Percentiles rank a stretch among this genome's conserved stretches.
Conservation (phyloP, 2,329 filamentous ascomycete species). For the Botrytis cinerea region DNA sequence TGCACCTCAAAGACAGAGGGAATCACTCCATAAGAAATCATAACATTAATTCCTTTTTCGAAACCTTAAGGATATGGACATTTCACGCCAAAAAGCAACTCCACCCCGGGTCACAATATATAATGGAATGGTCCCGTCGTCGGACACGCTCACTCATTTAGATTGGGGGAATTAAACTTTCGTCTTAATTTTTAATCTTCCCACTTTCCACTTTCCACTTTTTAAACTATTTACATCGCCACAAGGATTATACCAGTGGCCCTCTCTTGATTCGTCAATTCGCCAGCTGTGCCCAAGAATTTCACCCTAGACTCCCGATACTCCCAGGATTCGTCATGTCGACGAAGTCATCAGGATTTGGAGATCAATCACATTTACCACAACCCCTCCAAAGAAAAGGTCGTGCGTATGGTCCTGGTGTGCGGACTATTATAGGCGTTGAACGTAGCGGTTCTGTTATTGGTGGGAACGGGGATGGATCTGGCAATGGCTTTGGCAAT, state of each 20-base stretch:
- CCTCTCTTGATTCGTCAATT: slow-evolving; percentile 5
- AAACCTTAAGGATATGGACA: neutral
- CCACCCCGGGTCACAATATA: neutral
- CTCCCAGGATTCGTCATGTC: slow-evolving; percentile 14
- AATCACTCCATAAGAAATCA: neutral
- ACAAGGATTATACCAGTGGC: neutral
- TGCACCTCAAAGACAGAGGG: neutral
- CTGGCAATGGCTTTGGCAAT: neutral
- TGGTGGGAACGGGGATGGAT: neutral
- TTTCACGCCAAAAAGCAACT: neutral
- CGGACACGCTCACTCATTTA: no score
- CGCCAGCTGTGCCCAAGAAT: neutral
- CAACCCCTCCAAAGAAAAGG: slow-evolving; percentile 13
- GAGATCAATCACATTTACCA: neutral
- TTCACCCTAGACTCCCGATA: neutral
- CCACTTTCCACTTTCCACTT: slow-evolving; percentile 1
- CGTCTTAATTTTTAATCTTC: neutral
- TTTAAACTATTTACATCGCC: neutral
- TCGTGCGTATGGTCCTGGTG: slow-evolving; percentile 1
- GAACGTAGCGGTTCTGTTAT: neutral
- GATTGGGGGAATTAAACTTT: neutral
- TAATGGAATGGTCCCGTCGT: neutral
- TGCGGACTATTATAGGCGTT: neutral
- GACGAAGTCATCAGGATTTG: neutral
- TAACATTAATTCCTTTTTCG: neutral